phyloP scores from a whole-genome alignment of 2,329 filamentous ascomycete species.

The Amauroascus verrucosus region DNA sequence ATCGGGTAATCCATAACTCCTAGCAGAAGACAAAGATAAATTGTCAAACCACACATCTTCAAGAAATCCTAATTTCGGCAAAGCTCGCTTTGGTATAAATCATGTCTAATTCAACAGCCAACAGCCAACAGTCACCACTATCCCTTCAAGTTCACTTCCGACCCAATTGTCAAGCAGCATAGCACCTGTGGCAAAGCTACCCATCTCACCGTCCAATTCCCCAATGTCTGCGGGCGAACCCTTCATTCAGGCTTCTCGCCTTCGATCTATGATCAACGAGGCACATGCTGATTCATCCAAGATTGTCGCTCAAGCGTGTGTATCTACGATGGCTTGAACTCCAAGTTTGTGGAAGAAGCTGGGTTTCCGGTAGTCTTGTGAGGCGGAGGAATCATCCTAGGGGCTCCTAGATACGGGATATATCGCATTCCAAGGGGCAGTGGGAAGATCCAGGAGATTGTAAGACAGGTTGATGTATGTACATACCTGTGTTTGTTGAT shows the following conservation, averaged over 20 bases:
- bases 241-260: constrained; percentile 31
- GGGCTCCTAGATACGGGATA: constrained; percentile 42
- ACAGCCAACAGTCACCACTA: constrained; percentile 7
- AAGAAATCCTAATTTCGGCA: too few species aligned
- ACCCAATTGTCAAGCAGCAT: background rate
- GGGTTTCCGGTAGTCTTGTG: constrained; percentile 41
- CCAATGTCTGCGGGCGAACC: constrained; percentile 32
- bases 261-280: constrained; percentile 32
- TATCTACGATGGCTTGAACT: constrained; percentile 37
- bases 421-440: constrained; percentile 41
- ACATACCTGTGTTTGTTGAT: constrained; percentile 40
- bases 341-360: constrained; percentile 38
- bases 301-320: constrained; percentile 38
- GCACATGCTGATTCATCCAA: constrained; percentile 34
- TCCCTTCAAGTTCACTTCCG: constrained; percentile 8
- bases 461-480: constrained; percentile 27
- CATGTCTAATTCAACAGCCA: too few species aligned
- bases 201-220: background rate
- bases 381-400: constrained; percentile 31
- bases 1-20: too few species aligned
- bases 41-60: too few species aligned
- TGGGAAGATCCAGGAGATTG: constrained; percentile 37
- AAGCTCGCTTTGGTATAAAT: too few species aligned
- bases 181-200: background rate
- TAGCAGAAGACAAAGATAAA: too few species aligned